Base-by-base conservation (phyloP, 768 basidiomycete genomes). In the Melanogaster broomeanus region DNA sequence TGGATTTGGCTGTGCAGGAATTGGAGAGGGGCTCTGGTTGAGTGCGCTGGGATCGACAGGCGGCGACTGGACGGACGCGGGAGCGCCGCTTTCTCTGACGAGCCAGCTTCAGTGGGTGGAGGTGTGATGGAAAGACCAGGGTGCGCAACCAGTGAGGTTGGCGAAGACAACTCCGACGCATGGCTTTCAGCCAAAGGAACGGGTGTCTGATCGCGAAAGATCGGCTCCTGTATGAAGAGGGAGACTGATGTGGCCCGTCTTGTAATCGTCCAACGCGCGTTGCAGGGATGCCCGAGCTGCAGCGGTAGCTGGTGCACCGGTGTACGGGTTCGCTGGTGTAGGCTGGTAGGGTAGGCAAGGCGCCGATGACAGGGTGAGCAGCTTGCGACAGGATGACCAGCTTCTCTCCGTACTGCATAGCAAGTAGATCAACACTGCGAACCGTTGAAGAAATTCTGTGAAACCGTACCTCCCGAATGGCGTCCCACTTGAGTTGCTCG, bases 171-270 rank as follows among this genome's bases (percentile, higher is more conserved):
- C 69, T 93, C 91, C 31, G 71, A 76, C 0, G 87, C 88, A 60
- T 93, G 91, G 34, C 84, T 92, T 68, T 87, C 88, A 18, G n/a
- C 91, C 91, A 62, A 93, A 93, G 68, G 87, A 90, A 50, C 81
- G 81, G 0, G 87, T 88, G 61, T 93, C 87, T 4, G 85, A 85
- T 53, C 85, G 75, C 52, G 77, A 76, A 35, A 90, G 76, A 62
- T 87, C 84, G 6, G 74, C 72, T 25, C 74, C 67, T 13, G 68
- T 54, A 15, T 77, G 75, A 11, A 74, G 67, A 34, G 77, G 73
- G 11, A 90, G 73, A 37, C 75, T 76, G 60, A 80, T 77, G 51
- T 81, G 76, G 0, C 90, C 90, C 2, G 82, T 81, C 62, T 80
- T 81, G 72, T 89, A 92, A 57, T 85, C 80, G 66, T 93, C 90